These are phyloP conservation scores for Saraca asoca DNA, from an alignment of 331 rosid genomes.

Conservation along the genomic window DNA sequence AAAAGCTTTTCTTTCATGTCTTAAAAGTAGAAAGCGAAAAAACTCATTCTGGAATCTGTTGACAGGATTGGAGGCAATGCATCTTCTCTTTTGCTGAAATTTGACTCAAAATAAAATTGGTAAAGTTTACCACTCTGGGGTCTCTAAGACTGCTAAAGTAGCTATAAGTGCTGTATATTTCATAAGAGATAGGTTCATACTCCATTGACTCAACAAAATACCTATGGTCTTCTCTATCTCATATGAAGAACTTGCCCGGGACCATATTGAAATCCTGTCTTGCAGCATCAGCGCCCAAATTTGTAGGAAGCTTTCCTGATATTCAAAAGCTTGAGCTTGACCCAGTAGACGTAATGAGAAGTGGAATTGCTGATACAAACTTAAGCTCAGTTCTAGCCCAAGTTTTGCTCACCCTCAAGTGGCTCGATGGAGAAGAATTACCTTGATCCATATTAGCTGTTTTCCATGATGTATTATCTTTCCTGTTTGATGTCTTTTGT, in stretches of 20 bases:
- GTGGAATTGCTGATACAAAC: constrained; percentile 56
- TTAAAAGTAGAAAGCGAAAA: neutral
- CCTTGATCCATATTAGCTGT: constrained; percentile 37
- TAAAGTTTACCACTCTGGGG: constrained; percentile 65
- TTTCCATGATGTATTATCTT: constrained; percentile 7
- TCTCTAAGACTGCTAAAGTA: constrained; percentile 66
- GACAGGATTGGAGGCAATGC: constrained; percentile 92
- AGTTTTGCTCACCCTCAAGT: constrained; percentile 63
- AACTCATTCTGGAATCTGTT: constrained; percentile 37
- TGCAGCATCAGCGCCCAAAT: constrained; percentile 35
- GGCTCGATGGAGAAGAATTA: constrained; percentile 66
- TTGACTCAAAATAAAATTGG: constrained; percentile 70
- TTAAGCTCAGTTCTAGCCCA: constrained; percentile 57
- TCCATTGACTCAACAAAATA: constrained; percentile 73
- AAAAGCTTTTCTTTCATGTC: neutral
- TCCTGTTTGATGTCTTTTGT: constrained; percentile 8
- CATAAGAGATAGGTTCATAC: constrained; percentile 67
- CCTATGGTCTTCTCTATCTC: constrained; percentile 66
- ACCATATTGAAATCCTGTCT: constrained; percentile 34
- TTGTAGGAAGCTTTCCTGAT: constrained; percentile 77
- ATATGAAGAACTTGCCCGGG: constrained; percentile 62
- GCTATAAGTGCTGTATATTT: constrained; percentile 64
- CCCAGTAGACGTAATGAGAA: constrained; percentile 59
- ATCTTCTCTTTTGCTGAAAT: constrained; percentile 74
- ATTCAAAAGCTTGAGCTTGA: constrained; percentile 59